Evolutionary conservation across 2,329 filamentous ascomycete species (phyloP).

Genomic region (Apiospora marii): DNA sequence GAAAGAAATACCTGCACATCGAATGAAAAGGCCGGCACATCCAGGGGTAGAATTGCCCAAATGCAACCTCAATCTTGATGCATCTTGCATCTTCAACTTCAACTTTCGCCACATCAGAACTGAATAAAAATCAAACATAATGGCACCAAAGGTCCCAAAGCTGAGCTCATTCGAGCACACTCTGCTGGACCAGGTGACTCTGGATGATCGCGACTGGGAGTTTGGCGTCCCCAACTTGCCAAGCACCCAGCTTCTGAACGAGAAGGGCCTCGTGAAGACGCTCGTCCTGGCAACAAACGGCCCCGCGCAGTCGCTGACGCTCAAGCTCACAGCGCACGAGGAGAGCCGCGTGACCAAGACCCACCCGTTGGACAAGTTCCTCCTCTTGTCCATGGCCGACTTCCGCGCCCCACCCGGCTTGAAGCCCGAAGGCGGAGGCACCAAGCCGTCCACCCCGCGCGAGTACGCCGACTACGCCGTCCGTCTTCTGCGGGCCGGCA

Average conservation of each 20-base stretch:
- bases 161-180: slow-evolving; percentile 28
- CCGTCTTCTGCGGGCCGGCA: slow-evolving; percentile 43
- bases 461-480: slow-evolving; percentile 48
- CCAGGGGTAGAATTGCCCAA: neutral
- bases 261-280: slow-evolving; percentile 39
- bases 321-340: slow-evolving; percentile 38
- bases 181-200: slow-evolving; percentile 35
- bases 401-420: slow-evolving; percentile 39
- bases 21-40: neutral
- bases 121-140: neutral
- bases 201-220: slow-evolving; percentile 39
- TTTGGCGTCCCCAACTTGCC: slow-evolving; percentile 39
- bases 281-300: slow-evolving; percentile 38
- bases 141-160: neutral
- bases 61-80: neutral
- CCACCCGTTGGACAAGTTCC: slow-evolving; percentile 41
- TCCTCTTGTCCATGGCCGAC: slow-evolving; percentile 45
- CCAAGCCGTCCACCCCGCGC: slow-evolving; percentile 38
- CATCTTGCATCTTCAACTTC: neutral
- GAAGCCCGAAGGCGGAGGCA: slow-evolving; percentile 23
- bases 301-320: slow-evolving; percentile 35
- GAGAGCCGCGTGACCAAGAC: slow-evolving; percentile 42
- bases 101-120: neutral
- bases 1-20: neutral
- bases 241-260: slow-evolving; percentile 26